Evolutionary conservation across 2,329 filamentous ascomycete genomes (phyloP), one percentile per base, ranked within the genome.

Genomic region (Rhynchosporium graminicola): DNA sequence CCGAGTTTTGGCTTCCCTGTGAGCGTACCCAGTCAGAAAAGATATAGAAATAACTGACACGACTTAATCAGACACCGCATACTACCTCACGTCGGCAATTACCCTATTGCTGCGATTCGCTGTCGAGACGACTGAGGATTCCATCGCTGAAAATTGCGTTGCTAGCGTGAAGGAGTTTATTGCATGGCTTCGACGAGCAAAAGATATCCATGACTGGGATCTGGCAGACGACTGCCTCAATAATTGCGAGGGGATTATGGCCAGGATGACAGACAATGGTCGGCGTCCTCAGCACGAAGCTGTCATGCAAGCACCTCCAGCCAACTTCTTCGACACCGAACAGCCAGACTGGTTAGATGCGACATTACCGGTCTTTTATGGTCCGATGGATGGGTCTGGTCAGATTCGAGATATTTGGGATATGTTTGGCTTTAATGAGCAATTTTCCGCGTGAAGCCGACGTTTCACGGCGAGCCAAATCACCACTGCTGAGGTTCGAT

Each of bases 1-100:
- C 65, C 31, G 67, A 68, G 51, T 74, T 73, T 59, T 74, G 71
- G 72, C 64, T 71, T 55, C 71, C 71, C 4, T 74, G 70, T 73
- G 66, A 57, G 66, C 51, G 15, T 46, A 33, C 12, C 9, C 20
- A 5, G 40, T 33, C 42, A 13, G 29, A 7, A 50, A 9, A 31
- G 7, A 10, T 7, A 31, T 15, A n/a, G 26, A 3, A 6, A 1
- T 31, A 33, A n/a, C 36, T 43, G 33, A 42, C 31, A 9, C 15
- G 1, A 6, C 31, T n/a, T 47, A 4, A 12, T 9, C 40, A 72
- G 70, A 74, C 47, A 70, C 67, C n/a, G 69, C 72, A 47, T 72
- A 74, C 60, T 71, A 74, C 50, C 63, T 74, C 3, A 68, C 68
- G 40, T 70, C 72, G 15, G 67, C 72, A 20, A 63, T 65, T 6